These are phyloP conservation scores for Termitomyces sp. DNA, from an alignment of 768 basidiomycete species.

Conservation along the genomic window DNA sequence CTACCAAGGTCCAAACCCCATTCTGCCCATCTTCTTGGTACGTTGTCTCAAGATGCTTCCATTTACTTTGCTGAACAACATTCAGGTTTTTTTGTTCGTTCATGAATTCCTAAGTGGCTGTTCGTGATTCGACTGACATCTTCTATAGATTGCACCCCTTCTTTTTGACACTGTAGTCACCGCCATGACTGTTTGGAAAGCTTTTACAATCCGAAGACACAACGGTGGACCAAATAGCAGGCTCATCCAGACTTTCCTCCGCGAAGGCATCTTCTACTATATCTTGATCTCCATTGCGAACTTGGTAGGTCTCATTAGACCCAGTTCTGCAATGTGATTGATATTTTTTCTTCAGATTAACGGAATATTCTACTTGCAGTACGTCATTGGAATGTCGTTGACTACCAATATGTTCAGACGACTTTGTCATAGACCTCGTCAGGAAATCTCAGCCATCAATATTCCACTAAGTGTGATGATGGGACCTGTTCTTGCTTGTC, in stretches of 20 bases:
- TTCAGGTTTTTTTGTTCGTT: constrained; percentile 58
- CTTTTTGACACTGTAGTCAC: constrained; percentile 81
- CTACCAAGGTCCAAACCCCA: constrained; percentile 81
- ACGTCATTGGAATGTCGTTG: constrained; percentile 20
- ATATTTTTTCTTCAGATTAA: constrained; percentile 48
- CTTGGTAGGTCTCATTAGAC: constrained; percentile 39
- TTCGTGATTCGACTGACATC: constrained; percentile 14
- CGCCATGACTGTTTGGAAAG: constrained; percentile 78
- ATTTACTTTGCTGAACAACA: background rate
- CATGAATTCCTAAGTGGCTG: background rate
- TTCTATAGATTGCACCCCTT: constrained; percentile 70
- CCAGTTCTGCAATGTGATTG: background rate
- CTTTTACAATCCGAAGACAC: constrained; percentile 70
- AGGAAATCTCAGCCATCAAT: constrained; percentile 80
- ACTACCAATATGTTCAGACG: background rate
- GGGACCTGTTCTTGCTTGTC: constrained; percentile 75
- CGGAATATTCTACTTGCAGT: constrained; percentile 87
- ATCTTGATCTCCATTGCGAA: constrained; percentile 86
- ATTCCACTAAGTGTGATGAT: constrained; percentile 86
- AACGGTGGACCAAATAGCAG: constrained; percentile 76
- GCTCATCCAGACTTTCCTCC: constrained; percentile 81
- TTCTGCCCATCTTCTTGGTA: constrained; percentile 80
- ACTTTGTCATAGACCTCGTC: constrained; percentile 58
- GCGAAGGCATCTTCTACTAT: constrained; percentile 86
- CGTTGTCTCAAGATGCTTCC: constrained; percentile 13